phyloP scores from a whole-genome alignment of 108 stramenopile genomes.

The Skeletonema potamos region DNA sequence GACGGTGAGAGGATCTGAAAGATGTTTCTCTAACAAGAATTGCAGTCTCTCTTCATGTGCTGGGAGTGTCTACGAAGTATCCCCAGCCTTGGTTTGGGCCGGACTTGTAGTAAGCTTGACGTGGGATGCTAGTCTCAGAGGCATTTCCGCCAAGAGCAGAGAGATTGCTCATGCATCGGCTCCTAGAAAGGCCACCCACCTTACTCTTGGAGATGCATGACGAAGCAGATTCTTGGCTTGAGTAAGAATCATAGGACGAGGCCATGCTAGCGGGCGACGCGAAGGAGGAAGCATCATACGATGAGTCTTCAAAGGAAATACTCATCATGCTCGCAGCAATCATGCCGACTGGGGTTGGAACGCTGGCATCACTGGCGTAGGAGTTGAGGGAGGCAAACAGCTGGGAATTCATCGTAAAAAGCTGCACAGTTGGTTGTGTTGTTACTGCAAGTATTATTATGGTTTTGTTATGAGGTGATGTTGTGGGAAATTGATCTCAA shows the following conservation, averaged over 20 bases:
- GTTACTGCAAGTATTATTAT: not conserved
- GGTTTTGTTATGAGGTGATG: not conserved
- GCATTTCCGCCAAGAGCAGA: slow-evolving; percentile 1
- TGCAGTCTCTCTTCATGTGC: not conserved
- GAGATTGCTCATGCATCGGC: slow-evolving; percentile 8
- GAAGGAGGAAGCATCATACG: not conserved
- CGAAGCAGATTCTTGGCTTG: not conserved
- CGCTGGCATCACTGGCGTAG: not conserved
- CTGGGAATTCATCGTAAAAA: not conserved
- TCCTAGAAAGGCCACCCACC: not conserved
- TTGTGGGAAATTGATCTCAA: too few species aligned
- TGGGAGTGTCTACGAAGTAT: slow-evolving; percentile 7
- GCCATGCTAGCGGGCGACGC: not conserved
- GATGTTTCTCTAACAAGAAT: not conserved
- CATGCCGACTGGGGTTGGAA: not conserved
- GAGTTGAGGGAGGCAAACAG: not conserved
- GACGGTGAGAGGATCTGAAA: not conserved
- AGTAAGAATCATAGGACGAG: not conserved
- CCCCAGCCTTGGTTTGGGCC: slow-evolving; percentile 2
- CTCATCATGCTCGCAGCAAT: not conserved
- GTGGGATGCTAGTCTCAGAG: slow-evolving; percentile 2
- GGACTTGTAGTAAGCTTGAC: not conserved
- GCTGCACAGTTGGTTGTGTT: not conserved
- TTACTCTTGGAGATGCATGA: not conserved
- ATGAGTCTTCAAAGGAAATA: not conserved